A percentile compares a stretch with the other conserved stretches of the same genome.
These are phyloP conservation scores for Venturia carpophila DNA, from an alignment of 2,329 filamentous ascomycete genomes.

Conservation along the genomic window DNA sequence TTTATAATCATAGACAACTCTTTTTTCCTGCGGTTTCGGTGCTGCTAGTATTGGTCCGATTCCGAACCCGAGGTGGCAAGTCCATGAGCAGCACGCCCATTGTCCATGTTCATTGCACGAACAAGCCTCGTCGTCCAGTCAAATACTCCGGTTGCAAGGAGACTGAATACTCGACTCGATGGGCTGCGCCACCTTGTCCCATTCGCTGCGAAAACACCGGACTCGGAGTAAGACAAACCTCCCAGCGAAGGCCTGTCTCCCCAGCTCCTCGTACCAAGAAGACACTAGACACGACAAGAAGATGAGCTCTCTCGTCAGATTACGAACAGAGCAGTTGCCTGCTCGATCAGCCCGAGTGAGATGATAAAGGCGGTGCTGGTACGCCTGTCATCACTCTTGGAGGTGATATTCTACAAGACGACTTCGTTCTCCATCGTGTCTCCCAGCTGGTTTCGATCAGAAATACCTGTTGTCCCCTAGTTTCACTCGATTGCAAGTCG, in stretches of 20 bases:
- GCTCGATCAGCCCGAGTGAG: background rate
- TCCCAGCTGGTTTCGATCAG: background rate
- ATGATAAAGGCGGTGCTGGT: conserved; percentile 3
- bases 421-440: background rate
- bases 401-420: conserved; percentile 1
- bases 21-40: background rate
- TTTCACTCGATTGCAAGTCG: background rate
- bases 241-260: background rate
- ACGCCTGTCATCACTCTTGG: background rate
- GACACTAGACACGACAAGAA: background rate
- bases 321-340: conserved; percentile 2
- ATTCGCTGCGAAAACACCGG: background rate
- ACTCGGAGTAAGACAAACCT: background rate
- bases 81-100: background rate
- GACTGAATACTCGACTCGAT: no score
- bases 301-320: conserved; percentile 4
- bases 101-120: background rate
- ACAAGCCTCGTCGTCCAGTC: background rate
- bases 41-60: background rate
- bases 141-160: no score
- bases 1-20: no score
- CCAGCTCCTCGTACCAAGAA: background rate
- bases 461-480: background rate
- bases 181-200: background rate
- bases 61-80: background rate